These are phyloP conservation scores for Cyclotella atomus DNA, from an alignment of 108 stramenopile genomes.

Conservation along the genomic window DNA sequence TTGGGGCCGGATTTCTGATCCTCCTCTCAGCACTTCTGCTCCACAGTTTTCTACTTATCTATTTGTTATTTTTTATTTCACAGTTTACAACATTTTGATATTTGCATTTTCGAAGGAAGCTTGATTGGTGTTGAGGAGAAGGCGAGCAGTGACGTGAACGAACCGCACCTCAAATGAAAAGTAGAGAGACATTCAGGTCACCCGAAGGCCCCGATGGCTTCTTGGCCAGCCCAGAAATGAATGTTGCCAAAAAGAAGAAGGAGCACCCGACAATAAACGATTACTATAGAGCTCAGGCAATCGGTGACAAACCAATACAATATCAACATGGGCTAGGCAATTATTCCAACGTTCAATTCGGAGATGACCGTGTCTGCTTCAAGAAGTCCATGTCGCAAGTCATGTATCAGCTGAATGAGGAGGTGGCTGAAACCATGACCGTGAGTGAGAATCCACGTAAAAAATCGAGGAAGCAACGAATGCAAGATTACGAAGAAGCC, in stretches of 20 bases:
- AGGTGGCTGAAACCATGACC: conserved; percentile 40
- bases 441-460: conserved; percentile 26
- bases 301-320: conserved; percentile 54
- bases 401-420: conserved; percentile 55
- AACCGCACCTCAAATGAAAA: background rate
- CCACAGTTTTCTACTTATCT: too few species aligned
- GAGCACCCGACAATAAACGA: conserved; percentile 63
- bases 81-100: too few species aligned
- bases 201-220: conserved; percentile 15
- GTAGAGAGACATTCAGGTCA: conserved; percentile 9
- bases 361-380: conserved; percentile 70
- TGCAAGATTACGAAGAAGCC: conserved; percentile 64
- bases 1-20: too few species aligned
- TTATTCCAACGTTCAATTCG: conserved; percentile 63
- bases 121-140: too few species aligned
- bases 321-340: conserved; percentile 69
- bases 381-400: conserved; percentile 65
- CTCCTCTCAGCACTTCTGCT: too few species aligned
- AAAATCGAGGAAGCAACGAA: conserved; percentile 50
- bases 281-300: conserved; percentile 53
- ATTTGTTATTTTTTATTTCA: too few species aligned
- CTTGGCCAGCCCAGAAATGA: conserved; percentile 50
- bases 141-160: background rate
- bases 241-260: conserved; percentile 50
- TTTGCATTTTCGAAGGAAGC: too few species aligned